phyloP scores from a whole-genome alignment of 139 green algal genomes.

The Deuterostichococcus epilithicus region DNA sequence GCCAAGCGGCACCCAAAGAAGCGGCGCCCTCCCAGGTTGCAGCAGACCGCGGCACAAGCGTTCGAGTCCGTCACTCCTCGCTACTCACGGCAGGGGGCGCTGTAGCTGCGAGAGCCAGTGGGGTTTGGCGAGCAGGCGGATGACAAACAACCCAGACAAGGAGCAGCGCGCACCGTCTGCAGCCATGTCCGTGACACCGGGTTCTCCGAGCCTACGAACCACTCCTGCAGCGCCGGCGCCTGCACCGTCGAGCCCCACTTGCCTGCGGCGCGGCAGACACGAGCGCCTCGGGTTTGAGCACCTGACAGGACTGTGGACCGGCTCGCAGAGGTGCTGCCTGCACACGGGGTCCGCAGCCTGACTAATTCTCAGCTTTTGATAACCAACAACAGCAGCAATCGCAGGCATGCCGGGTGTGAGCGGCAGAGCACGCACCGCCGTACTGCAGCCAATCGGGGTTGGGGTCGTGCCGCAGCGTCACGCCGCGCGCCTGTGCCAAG shows the following conservation, averaged over 20 bases:
- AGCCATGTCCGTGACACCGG: slow-evolving; percentile 24
- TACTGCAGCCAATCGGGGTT: slow-evolving; percentile 15
- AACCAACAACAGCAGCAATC: too few relatives aligned
- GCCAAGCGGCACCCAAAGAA: not conserved
- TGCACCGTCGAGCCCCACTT: slow-evolving; percentile 27
- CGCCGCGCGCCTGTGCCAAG: not conserved
- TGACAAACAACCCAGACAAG: too few relatives aligned
- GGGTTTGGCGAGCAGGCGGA: too few relatives aligned
- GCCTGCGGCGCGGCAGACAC: too few relatives aligned
- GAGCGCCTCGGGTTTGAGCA: too few relatives aligned
- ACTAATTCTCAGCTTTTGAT: too few relatives aligned
- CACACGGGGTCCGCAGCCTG: too few relatives aligned
- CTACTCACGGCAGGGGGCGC: not conserved
- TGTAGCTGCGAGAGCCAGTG: not conserved
- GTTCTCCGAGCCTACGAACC: slow-evolving; percentile 24
- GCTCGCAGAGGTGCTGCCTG: too few relatives aligned
- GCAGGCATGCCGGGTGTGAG: too few relatives aligned
- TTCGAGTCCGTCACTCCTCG: not conserved
- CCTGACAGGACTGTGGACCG: too few relatives aligned
- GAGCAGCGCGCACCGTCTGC: slow-evolving; percentile 5
- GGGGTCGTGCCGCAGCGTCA: not conserved
- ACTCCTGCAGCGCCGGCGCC: slow-evolving; percentile 25
- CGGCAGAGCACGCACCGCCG: too few relatives aligned
- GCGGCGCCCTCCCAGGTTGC: not conserved
- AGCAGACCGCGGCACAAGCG: not conserved